These are phyloP conservation scores for Nepenthes mirabilis DNA, from an alignment of 148 eudicot genomes.

Conservation along the genomic window DNA sequence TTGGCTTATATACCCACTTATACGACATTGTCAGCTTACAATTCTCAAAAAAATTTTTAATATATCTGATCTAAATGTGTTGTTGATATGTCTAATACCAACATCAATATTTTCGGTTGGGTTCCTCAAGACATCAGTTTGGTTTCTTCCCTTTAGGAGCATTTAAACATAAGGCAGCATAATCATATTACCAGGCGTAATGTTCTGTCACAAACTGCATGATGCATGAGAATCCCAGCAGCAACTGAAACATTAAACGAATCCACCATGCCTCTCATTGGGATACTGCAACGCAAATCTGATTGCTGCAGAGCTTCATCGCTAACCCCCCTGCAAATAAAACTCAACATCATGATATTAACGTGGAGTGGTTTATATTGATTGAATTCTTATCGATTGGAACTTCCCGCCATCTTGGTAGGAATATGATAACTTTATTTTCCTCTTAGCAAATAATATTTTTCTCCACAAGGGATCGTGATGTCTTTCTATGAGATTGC, in stretches of 20 bases:
- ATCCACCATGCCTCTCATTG: slow-evolving; percentile 98
- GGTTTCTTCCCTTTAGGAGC: neutral
- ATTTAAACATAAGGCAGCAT: neutral
- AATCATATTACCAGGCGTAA: slow-evolving; percentile 51
- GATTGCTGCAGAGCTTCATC: slow-evolving; percentile 69
- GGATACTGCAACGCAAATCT: slow-evolving; percentile 78
- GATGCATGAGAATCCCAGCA: slow-evolving; percentile 95
- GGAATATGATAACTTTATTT: no score
- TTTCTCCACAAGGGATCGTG: no score
- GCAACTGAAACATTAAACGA: slow-evolving; percentile 96
- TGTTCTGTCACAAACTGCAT: slow-evolving; percentile 82
- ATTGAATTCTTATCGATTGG: no score
- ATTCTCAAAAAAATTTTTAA: no score
- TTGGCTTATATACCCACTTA: no score
- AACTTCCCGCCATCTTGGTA: no score
- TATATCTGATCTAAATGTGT: no score
- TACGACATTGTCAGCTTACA: no score
- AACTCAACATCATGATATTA: neutral
- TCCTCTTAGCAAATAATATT: no score
- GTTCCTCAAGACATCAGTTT: neutral
- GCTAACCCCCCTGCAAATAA: slow-evolving; percentile 64
- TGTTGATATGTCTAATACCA: no score
- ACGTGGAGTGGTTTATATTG: no score
- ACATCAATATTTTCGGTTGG: neutral
- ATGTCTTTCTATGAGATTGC: no score